Base-by-base conservation (phyloP, 345 rosid genomes). In the Rubroshorea leprosula region DNA sequence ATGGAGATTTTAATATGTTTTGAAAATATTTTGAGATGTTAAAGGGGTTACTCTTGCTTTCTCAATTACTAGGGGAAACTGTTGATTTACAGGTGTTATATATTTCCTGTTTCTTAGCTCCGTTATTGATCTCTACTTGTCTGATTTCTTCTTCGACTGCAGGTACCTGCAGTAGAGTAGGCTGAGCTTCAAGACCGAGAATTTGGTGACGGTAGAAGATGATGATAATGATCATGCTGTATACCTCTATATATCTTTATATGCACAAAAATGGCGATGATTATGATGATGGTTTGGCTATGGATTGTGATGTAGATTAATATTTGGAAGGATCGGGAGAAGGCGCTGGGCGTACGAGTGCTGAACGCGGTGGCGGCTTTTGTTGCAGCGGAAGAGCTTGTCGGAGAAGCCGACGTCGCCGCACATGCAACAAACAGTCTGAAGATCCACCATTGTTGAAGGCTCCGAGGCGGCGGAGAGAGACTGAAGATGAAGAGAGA, bases 121-220 rank as follows among this genome's bases (percentile, higher is more conserved):
- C n/a, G n/a, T 2, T 25, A 35, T 35, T 35, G 41, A 35, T 35
- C 41, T 35, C 41, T 35, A 35, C 19, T 4, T 31, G 21, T 44
- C 8, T 51, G 1, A 62, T 50, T n/a, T 50, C 12, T n/a, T n/a
- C 43, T 62, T 57, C 23, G 46, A 11, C 63, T n/a, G 26, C 75
- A 90, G 97, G 90, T 87, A 24, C 90, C 90, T n/a, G n/a, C n/a
- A 17, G 99, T 87, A 14, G 97, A 93, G 80, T 79, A 85, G 92
- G 96, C 99, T 41, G 97, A 93, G 76, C 96, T 87, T 74, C 97
- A 90, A 68, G 99, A 90, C 63, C 78, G 84, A 65, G 99, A 93
- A 82, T 96, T 90, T 38, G 97, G 99, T 35, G 97, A 93, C 75
- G 97, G 96, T 55, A 93, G n/a, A n/a, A n/a, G n/a, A n/a, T n/a